Evolutionary conservation across 768 basidiomycete genomes (phyloP).

Genomic region (Phlebiopsis flavidoalba): DNA sequence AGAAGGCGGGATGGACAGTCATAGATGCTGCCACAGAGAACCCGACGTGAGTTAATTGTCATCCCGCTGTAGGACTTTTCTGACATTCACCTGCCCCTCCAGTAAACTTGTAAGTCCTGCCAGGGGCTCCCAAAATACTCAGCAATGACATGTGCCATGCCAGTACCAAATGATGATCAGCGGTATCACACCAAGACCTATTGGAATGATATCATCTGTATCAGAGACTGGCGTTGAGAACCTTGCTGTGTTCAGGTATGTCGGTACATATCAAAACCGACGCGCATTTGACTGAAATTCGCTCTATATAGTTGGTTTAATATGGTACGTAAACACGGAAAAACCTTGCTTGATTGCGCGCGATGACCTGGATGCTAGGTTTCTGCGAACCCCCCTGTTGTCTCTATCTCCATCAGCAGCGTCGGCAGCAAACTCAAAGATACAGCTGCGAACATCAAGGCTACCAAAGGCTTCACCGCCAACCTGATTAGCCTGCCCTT

Average conservation of each 20-base stretch:
- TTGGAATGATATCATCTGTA: conserved; percentile 61
- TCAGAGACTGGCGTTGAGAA: conserved; percentile 48
- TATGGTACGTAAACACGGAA: conserved; percentile 5
- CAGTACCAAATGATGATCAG: conserved; percentile 49
- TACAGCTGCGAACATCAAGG: conserved; percentile 58
- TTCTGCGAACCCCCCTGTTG: conserved; percentile 58
- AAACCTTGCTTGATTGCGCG: neutral
- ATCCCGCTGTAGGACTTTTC: neutral
- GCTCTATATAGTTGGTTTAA: conserved; percentile 14
- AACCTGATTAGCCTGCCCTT: conserved; percentile 69
- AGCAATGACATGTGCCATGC: neutral
- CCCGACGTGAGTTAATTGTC: neutral
- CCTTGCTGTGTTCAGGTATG: conserved; percentile 44
- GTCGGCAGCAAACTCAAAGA: conserved; percentile 47
- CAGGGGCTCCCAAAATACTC: neutral
- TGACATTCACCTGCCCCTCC: neutral
- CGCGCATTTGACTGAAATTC: neutral
- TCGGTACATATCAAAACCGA: too few relatives aligned
- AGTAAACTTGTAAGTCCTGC: neutral
- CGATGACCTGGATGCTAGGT: conserved; percentile 31
- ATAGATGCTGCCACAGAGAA: neutral
- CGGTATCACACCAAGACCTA: conserved; percentile 59
- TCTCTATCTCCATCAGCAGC: conserved; percentile 56
- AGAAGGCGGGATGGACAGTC: conserved; percentile 12
- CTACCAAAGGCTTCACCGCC: conserved; percentile 64